Base-by-base conservation (phyloP, 371 early-diverging fungal genomes). In the Mortierella sp. region DNA sequence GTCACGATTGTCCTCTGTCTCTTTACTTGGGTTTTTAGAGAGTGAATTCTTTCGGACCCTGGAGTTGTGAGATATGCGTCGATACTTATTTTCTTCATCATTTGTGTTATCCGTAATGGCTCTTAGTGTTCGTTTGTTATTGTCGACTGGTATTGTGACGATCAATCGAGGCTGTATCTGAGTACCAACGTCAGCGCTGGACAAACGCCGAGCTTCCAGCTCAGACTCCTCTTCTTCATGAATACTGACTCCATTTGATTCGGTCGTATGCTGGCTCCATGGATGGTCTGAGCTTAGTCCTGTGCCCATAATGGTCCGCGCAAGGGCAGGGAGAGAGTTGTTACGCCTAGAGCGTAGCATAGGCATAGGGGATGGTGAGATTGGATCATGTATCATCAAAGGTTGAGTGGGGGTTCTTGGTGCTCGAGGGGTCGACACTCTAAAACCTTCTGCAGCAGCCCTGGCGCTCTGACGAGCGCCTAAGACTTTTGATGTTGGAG, bases 351-450 rank as follows among this genome's bases (percentile, higher is more conserved):
- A 84, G 83, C 68, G 85, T 79, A 28, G 83, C 86, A 60, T 86
- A 82, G 68, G 85, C 82, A 64, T 78, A 76, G 71, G 88, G 82
- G 61, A 84, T 83, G 53, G 88, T 83, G 43, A 88, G 72, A 65
- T 68, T 9, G 68, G 68, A 17, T 60, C 61, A 29, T 68, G 54
- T 13, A 59, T n/a, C 15, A 57, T 22, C 4, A 51, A 61, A 15
- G 61, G 51, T 34, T 22, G 23, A 17, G 54, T 66, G 17, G 59
- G 66, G 3, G 66, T 35, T 23, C 35, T 66, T 15, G 66, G 66
- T 15, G 66, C 66, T 23, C 35, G 17, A 26, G 66, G 66, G 26
- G 66, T 49, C 4, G 47, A n/a, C 6, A 47, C 28, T 17, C 49
- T 35, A 26, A 32, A 54, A 23, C 23, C 59, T 19, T 59, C 32